A percentile compares a stretch with the other conserved stretches of the same genome.
Conservation (phyloP, 1,139 yeast genomes). For the Diutina scorzettiae region DNA sequence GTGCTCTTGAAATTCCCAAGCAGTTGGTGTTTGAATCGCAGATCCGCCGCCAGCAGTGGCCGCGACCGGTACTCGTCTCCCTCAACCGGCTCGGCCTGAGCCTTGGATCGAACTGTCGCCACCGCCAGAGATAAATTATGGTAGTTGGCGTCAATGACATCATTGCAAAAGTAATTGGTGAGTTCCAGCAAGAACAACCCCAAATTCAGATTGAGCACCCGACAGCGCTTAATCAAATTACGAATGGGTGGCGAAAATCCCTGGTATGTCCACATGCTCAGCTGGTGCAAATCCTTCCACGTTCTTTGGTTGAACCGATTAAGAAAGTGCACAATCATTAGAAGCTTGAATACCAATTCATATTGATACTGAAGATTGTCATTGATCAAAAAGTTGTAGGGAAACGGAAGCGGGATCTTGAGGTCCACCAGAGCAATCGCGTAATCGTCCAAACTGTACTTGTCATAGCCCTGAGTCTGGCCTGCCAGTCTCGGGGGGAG, state of each 20-base stretch:
- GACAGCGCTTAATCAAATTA: constrained; percentile 43
- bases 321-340: constrained; percentile 50
- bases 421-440: constrained; percentile 40
- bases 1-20: background rate
- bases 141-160: constrained; percentile 53
- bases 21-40: background rate
- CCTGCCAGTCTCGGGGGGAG: constrained; percentile 7
- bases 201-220: constrained; percentile 52
- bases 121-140: constrained; percentile 21
- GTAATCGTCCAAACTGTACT: constrained; percentile 32
- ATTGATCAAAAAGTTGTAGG: constrained; percentile 64
- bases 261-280: constrained; percentile 48
- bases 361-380: constrained; percentile 66
- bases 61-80: too few relatives aligned
- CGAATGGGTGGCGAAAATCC: constrained; percentile 33
- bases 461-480: constrained; percentile 14
- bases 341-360: constrained; percentile 68
- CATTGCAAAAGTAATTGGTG: constrained; percentile 43
- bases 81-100: background rate
- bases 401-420: constrained; percentile 70
- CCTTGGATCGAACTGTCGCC: background rate
- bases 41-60: background rate
- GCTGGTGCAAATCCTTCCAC: background rate
- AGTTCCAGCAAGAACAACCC: constrained; percentile 46
- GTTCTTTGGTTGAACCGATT: constrained; percentile 34